Evolutionary conservation across 2,329 filamentous ascomycete genomes (phyloP), one percentile per base, ranked within the genome.

Genomic region (Beauveria sp.): DNA sequence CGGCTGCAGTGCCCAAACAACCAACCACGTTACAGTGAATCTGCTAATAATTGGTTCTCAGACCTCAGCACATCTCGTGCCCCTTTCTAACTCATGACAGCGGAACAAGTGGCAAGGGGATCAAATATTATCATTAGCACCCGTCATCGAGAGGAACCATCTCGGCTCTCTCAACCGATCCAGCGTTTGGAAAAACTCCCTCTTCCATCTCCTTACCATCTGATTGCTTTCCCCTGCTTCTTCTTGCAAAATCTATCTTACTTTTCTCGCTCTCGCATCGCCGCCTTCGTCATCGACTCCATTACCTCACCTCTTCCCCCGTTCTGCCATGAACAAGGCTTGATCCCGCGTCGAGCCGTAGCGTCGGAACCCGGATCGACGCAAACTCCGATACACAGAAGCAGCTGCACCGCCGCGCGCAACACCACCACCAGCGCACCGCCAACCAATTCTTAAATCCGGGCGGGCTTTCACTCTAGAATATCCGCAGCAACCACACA

Each of bases 331-430:
- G 55, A 28, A 30, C 46, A 41, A 51, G 41, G 44, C 59, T 55
- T 55, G 51, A 55, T 44, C 34, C 59, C 48, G 48, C 48, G 37
- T 53, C 46, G 37, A 22, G 9, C 37, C 43, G 52, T 63, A 61
- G 63, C 61, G 63, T 57, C 63, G 62, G 62, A 24, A 48, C 20
- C 55, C 64, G 62, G 64, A 59, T 59, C 30, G 63, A 62, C 54
- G 51, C 63, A 65, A 66, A 63, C 47, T 61, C 64, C 65, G 64
- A 63, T 55, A 28, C 46, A 46, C 44, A 46, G 34, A 37, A 37
- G 20, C 44, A 12, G n/a, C 20, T 9, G 41, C 18, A 16, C 41
- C 3, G 14, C n/a, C 3, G 12, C 10, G 37, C 8, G 20, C 51
- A 24, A 37, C 20, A 20, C 43, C 22, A 46, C 28, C 20, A 30